Evolutionary conservation across 2,329 filamentous ascomycete genomes (phyloP).

Genomic region (Arthroderma sp.): DNA sequence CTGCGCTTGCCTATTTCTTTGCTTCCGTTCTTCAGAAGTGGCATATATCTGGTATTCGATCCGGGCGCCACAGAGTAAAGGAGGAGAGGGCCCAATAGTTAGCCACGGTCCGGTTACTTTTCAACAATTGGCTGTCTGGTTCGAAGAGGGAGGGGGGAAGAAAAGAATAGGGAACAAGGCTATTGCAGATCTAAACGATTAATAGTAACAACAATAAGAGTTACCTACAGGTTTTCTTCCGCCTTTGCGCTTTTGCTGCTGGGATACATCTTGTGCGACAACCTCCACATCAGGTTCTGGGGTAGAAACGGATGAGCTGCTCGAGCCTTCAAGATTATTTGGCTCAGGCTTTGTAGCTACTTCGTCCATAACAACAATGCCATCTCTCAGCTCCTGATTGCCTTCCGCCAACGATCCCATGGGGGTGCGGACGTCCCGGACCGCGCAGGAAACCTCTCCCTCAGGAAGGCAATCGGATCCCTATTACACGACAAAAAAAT

Average conservation of each 20-base stretch:
- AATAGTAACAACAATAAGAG: conserved; percentile 6
- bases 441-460: neutral
- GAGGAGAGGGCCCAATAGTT: conserved; percentile 5
- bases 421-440: neutral
- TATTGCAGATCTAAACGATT: neutral
- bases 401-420: conserved; percentile 35
- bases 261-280: conserved; percentile 30
- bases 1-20: conserved; percentile 92
- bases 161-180: too few relatives aligned
- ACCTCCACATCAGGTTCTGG: conserved; percentile 32
- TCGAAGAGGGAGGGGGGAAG: too few relatives aligned
- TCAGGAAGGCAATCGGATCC: too few relatives aligned
- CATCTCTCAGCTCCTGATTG: conserved; percentile 27
- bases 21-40: conserved; percentile 95
- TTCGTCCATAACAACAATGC: conserved; percentile 24
- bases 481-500: too few relatives aligned
- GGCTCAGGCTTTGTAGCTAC: conserved; percentile 32
- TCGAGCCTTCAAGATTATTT: conserved; percentile 26
- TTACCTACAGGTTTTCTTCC: conserved; percentile 83
- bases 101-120: too few relatives aligned
- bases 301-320: conserved; percentile 33
- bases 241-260: conserved; percentile 80
- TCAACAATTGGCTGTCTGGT: too few relatives aligned
- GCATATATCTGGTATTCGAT: conserved; percentile 66
- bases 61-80: conserved; percentile 3